Evolutionary conservation across 257 asterid genomes (phyloP), one percentile per base, ranked within the genome.

Genomic region (Solanum clarkiae): DNA sequence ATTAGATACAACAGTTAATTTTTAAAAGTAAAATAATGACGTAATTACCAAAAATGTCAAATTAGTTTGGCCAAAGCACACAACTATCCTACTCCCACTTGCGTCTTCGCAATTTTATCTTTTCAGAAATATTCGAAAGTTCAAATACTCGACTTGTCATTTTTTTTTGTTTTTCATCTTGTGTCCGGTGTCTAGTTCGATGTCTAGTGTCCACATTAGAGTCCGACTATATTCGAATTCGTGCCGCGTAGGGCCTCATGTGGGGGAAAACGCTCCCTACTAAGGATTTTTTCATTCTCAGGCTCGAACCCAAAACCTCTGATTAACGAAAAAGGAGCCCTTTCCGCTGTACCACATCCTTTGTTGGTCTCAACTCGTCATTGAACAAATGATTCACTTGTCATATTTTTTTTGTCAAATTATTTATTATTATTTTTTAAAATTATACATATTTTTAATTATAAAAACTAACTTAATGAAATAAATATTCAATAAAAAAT

Each of bases 101-200:
- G 79, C 74, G 74, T 7, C 20, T 65, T 29, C 45, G 3, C 51
- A 36, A 9, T 69, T 29, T 69, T 69, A 26, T 69, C 79, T 40
- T 69, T 69, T 68, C 53, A 69, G 53, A 40, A 4, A 69, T 69
- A 69, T 10, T 69, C 29, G 17, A 18, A 36, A 69, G 4, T 40
- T 26, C 16, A 10, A 2, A 20, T 16, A 17, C 3, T 29, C 3
- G 3, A 29, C 32, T 29, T 26, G 26, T 26, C 1, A 26, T 26
- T 26, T 26, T 26, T 26, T 26, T 26, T 26, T 26, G 1, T 26
- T 29, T 29, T 0, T 2, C 32, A 29, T 29, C n/a, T n/a, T n/a
- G n/a, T n/a, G n/a, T n/a, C 3, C 32, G 32, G 32, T 29, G n/a
- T n/a, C n/a, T n/a, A n/a, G 3, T 29, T 2, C 0, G 32, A 0